Conservation (phyloP, 306 rosid species). For the Psophocarpus tetragonolobus region DNA sequence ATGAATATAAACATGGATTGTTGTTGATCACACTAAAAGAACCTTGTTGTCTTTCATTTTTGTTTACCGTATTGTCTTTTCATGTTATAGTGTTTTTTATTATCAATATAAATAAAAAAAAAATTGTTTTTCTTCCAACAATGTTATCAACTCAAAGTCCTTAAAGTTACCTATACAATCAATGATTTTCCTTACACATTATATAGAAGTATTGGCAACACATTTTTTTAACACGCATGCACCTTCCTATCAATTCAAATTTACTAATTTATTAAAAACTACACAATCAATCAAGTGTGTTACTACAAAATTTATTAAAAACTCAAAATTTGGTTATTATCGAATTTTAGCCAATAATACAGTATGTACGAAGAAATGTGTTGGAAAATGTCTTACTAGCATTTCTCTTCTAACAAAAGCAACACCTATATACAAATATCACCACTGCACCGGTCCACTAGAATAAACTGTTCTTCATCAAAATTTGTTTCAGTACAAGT, state of each 20-base stretch:
- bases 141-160: not conserved
- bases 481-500: not conserved
- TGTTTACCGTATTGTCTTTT: too few relatives aligned
- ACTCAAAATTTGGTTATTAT: not conserved
- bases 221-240: not conserved
- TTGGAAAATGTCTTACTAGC: not conserved
- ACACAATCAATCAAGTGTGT: too few relatives aligned
- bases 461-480: not conserved
- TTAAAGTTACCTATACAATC: not conserved
- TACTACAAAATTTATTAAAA: not conserved
- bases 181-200: not conserved
- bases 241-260: not conserved
- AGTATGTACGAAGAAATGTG: not conserved
- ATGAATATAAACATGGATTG: too few relatives aligned
- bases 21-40: too few relatives aligned
- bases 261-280: not conserved
- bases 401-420: slow-evolving; percentile 17
- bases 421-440: not conserved
- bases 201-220: not conserved
- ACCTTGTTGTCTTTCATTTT: too few relatives aligned
- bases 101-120: too few relatives aligned
- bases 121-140: too few relatives aligned
- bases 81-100: too few relatives aligned
- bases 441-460: not conserved
- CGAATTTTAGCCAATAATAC: not conserved